Percentiles rank a stretch among this genome's conserved stretches.
phyloP scores from a whole-genome alignment of 1,284 basidiomycete genomes.

The Cryptococcus floricola region DNA sequence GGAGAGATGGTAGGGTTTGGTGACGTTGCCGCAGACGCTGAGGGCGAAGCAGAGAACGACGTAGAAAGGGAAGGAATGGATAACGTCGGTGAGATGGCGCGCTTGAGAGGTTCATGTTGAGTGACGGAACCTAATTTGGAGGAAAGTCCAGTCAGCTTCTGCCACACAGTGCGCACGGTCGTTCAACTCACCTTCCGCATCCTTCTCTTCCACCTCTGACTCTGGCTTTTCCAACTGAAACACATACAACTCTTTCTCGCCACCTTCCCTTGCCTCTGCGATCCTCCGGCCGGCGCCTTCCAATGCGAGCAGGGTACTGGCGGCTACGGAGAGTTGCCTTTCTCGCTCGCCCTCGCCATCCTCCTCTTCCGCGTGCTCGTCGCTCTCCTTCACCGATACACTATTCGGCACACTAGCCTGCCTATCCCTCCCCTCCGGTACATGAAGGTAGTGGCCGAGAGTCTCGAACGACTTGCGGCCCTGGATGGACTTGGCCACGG shows the following conservation, averaged over 20 bases:
- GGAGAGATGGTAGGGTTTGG: background rate
- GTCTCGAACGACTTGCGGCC: background rate
- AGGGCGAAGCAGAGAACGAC: background rate
- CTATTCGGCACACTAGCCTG: no score
- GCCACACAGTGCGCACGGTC: background rate
- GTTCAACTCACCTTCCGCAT: background rate
- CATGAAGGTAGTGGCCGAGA: background rate
- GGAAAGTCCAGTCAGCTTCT: no score
- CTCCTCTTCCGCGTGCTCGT: background rate
- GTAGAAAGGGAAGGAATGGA: background rate
- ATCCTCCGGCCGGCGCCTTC: background rate
- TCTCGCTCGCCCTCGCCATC: background rate
- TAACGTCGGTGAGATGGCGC: no score
- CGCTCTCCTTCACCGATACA: background rate
- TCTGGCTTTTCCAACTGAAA: background rate
- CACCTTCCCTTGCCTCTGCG: background rate
- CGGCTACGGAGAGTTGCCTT: constrained; percentile 5
- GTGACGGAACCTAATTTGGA: no score
- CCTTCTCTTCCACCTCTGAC: background rate
- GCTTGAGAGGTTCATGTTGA: no score
- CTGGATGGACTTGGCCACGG: background rate
- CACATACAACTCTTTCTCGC: background rate
- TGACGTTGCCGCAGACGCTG: background rate
- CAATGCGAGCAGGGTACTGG: constrained; percentile 1
- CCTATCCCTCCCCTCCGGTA: no score